These are phyloP conservation scores for Staphylotrichum longicolle DNA, from an alignment of 495 filamentous ascomycete genomes.

Conservation along the genomic window DNA sequence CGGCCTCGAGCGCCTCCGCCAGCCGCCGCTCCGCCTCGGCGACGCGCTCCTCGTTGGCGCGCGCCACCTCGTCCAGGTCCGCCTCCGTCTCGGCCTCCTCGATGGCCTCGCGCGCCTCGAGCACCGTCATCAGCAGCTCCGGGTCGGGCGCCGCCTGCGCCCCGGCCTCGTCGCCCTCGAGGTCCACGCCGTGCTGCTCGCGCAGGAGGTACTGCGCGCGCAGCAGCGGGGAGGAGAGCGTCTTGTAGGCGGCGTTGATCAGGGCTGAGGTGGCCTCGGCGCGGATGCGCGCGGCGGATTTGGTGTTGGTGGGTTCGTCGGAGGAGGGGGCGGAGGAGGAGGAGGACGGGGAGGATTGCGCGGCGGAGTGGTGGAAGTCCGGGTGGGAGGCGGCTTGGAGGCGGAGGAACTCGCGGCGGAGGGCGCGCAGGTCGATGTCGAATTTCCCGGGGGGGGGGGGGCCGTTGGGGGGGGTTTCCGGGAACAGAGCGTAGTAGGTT, in stretches of 20 bases:
- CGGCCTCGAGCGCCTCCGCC: slow-evolving; percentile 59
- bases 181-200: slow-evolving; percentile 65
- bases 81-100: slow-evolving; percentile 69
- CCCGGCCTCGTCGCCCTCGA: slow-evolving; percentile 71
- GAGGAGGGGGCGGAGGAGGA: slow-evolving; percentile 7
- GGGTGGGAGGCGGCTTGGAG: slow-evolving; percentile 80
- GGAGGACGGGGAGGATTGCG: slow-evolving; percentile 14
- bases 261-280: slow-evolving; percentile 71
- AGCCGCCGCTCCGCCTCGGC: slow-evolving; percentile 55
- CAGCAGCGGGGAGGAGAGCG: slow-evolving; percentile 68
- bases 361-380: slow-evolving; percentile 61
- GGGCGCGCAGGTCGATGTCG: slow-evolving; percentile 60
- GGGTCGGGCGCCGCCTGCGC: slow-evolving; percentile 67
- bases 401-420: slow-evolving; percentile 81
- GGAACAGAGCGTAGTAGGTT: slow-evolving; percentile 84
- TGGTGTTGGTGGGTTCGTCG: slow-evolving; percentile 9
- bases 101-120: slow-evolving; percentile 82
- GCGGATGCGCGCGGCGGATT: slow-evolving; percentile 33
- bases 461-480: slow-evolving; percentile 71
- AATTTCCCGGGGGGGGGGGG: slow-evolving; percentile 79
- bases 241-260: slow-evolving; percentile 88
- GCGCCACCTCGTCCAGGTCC: slow-evolving; percentile 58
- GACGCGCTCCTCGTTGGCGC: slow-evolving; percentile 67
- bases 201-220: slow-evolving; percentile 82
- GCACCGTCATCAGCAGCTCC: slow-evolving; percentile 78